A percentile compares a stretch with the other conserved stretches of the same genome.
These are phyloP conservation scores for Porodaedalea pini DNA, from an alignment of 1,284 basidiomycete genomes.

Conservation along the genomic window DNA sequence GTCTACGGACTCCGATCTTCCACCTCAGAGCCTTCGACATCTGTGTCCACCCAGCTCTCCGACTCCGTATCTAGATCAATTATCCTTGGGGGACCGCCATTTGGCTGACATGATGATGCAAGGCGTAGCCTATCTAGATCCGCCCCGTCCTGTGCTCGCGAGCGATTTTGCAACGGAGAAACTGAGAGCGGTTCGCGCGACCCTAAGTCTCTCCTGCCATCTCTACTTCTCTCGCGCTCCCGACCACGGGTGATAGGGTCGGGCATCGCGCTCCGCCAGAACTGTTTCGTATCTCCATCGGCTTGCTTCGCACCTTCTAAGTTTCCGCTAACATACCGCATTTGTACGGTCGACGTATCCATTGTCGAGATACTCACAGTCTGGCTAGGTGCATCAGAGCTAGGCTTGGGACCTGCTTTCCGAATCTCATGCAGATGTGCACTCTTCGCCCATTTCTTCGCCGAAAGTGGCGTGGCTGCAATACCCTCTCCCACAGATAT, in stretches of 20 bases:
- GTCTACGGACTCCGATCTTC: slow-evolving; percentile 2
- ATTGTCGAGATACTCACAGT: slow-evolving; percentile 22
- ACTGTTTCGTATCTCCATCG: not conserved
- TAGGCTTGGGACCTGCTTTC: not conserved
- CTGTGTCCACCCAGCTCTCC: slow-evolving; percentile 26
- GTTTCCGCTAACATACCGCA: not conserved
- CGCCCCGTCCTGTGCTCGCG: not conserved
- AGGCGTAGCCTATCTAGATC: not conserved
- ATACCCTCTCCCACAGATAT: slow-evolving; percentile 25
- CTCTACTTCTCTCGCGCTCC: not conserved
- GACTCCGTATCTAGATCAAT: slow-evolving; percentile 19
- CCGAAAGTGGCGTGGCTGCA: slow-evolving; percentile 40
- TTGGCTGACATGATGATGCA: slow-evolving; percentile 3
- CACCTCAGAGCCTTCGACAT: slow-evolving; percentile 22
- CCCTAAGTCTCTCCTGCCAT: too few species aligned
- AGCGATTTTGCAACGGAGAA: slow-evolving; percentile 15
- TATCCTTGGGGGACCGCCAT: not conserved
- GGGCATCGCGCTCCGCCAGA: not conserved
- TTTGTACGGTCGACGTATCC: not conserved
- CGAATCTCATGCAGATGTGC: slow-evolving; percentile 63
- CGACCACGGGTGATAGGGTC: not conserved
- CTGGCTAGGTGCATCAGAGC: not conserved
- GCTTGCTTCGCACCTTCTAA: not conserved
- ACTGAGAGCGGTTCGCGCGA: slow-evolving; percentile 7
- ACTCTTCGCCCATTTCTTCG: slow-evolving; percentile 60